These are phyloP conservation scores for Euphorbia lathyris DNA, from an alignment of 345 rosid species.

Conservation along the genomic window DNA sequence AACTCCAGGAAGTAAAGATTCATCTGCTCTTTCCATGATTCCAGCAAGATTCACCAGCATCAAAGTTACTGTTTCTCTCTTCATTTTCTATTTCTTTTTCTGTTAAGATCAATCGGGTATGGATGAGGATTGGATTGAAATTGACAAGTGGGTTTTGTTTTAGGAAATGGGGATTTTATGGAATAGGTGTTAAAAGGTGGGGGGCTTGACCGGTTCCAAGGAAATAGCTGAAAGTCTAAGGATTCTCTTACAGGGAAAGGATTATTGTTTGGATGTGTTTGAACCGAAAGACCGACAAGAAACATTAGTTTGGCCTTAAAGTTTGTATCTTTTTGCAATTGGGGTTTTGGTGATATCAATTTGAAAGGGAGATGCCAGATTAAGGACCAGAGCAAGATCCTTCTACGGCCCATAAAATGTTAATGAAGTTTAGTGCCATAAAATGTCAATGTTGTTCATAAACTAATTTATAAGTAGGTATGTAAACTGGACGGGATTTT, in stretches of 20 bases:
- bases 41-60: slow-evolving; percentile 26
- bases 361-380: no score
- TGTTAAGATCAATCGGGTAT: no score
- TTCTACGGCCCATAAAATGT: no score
- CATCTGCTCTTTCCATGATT: slow-evolving; percentile 34
- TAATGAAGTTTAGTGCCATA: no score
- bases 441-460: no score
- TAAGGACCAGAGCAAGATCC: no score
- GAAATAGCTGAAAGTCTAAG: background rate
- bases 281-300: background rate
- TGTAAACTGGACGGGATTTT: no score
- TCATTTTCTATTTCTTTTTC: slow-evolving; percentile 5
- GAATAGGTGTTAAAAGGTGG: background rate
- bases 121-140: background rate
- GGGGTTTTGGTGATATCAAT: no score
- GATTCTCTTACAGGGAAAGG: background rate
- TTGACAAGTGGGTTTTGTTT: background rate
- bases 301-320: background rate
- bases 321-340: background rate
- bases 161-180: background rate
- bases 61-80: slow-evolving; percentile 19
- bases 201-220: background rate
- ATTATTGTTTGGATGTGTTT: background rate
- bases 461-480: no score
- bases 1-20: slow-evolving; percentile 23